Percentiles rank a stretch among this genome's conserved stretches.
Conservation (phyloP, 768 basidiomycete genomes). For the Pilatotrama ljubarskyi region DNA sequence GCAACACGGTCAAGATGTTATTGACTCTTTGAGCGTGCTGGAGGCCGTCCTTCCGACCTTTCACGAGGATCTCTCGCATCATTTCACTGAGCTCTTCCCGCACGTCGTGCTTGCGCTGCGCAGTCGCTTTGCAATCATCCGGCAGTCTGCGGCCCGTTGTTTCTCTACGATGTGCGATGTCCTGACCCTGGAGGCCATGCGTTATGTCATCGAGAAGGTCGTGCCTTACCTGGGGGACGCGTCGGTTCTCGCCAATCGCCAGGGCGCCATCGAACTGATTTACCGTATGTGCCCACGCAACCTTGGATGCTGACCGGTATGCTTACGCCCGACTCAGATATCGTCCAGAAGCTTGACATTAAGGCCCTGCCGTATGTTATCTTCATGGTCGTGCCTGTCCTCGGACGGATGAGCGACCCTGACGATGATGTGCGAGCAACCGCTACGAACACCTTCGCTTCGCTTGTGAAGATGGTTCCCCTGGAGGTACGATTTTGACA, state of each 20-base stretch:
- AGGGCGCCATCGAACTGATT: constrained; percentile 88
- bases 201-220: constrained; percentile 80
- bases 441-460: constrained; percentile 97
- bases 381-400: constrained; percentile 93
- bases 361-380: constrained; percentile 96
- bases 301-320: not conserved
- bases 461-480: constrained; percentile 97
- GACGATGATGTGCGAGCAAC: constrained; percentile 91
- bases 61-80: constrained; percentile 66
- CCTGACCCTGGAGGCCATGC: constrained; percentile 86
- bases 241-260: constrained; percentile 68
- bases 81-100: constrained; percentile 73
- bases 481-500: constrained; percentile 66
- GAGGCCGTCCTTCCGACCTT: constrained; percentile 80
- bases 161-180: constrained; percentile 87
- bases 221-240: constrained; percentile 84
- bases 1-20: constrained; percentile 82
- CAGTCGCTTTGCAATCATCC: constrained; percentile 85
- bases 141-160: constrained; percentile 84
- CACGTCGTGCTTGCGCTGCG: constrained; percentile 75
- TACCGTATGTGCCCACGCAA: constrained; percentile 66
- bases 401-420: constrained; percentile 95
- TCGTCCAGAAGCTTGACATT: constrained; percentile 88
- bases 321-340: constrained; percentile 52
- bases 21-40: constrained; percentile 90